These are phyloP conservation scores for Cryptococcus sp. DNA, from an alignment of 1,284 basidiomycete species.

Conservation along the genomic window DNA sequence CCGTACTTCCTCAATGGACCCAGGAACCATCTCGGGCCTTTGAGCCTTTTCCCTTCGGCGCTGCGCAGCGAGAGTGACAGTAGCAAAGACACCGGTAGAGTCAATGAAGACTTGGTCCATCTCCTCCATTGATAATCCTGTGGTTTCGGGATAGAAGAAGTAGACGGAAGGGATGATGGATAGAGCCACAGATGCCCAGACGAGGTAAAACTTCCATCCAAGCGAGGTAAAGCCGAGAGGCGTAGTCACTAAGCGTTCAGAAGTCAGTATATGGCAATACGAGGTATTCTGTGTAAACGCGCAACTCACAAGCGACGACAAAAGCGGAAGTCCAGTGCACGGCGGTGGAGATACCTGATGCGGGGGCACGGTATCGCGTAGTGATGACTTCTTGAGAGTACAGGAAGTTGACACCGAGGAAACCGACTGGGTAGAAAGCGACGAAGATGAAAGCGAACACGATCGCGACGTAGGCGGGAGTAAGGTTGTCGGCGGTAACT, in stretches of 20 bases:
- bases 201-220: slow-evolving; percentile 31
- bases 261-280: neutral
- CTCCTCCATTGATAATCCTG: slow-evolving; percentile 34
- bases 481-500: slow-evolving; percentile 25
- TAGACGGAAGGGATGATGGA: slow-evolving; percentile 32
- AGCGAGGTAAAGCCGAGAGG: slow-evolving; percentile 29
- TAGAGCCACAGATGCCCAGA: slow-evolving; percentile 22
- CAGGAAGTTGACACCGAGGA: slow-evolving; percentile 37
- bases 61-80: slow-evolving; percentile 14
- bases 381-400: slow-evolving; percentile 38
- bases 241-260: slow-evolving; percentile 14
- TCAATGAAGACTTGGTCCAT: slow-evolving; percentile 32
- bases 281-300: slow-evolving; percentile 2
- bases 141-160: slow-evolving; percentile 40
- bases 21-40: neutral
- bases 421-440: slow-evolving; percentile 35
- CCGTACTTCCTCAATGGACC: neutral
- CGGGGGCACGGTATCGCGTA: slow-evolving; percentile 34
- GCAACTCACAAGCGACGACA: slow-evolving; percentile 14
- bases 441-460: slow-evolving; percentile 38
- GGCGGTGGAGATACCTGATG: slow-evolving; percentile 32
- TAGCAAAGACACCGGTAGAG: slow-evolving; percentile 17
- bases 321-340: slow-evolving; percentile 35
- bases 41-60: slow-evolving; percentile 15
- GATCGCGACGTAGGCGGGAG: slow-evolving; percentile 33